Base-by-base conservation (phyloP, 148 eudicot genomes). In the Chenopodium formosanum region DNA sequence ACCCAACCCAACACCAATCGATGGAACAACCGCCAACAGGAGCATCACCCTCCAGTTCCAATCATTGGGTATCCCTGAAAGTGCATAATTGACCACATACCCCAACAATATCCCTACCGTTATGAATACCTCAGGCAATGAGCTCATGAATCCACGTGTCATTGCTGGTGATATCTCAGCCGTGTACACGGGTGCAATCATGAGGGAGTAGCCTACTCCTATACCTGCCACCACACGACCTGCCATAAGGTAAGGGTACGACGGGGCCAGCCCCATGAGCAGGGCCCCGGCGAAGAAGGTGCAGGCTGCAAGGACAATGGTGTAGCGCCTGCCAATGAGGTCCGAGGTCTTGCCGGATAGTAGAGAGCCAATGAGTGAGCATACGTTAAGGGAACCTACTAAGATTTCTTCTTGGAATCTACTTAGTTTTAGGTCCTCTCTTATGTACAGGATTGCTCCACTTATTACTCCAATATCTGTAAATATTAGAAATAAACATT, bases 401-500 rank as follows among this genome's bases (percentile, higher is more conserved):
- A 95, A 78, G 64, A 95, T 81, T 79, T 95, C 93, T 66, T 74
- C 91, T 81, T 93, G 88, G 27, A 80, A 32, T 22, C 86, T 76
- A 34, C 92, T 83, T 65, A 95, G 83, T 37, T 90, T 88, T 1
- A 95, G 75, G 75, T 85, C 75, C 53, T 92, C 96, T 83, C 67
- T 92, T 40, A 95, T 92, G 87, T 79, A 92, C 0, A 93, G 86
- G 0, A 89, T 80, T 60, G 97, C 98, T 4, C 98, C 98, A 84
- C 97, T 93, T 85, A 95, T 95, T 52, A 95, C 97, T 27, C 97
- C 98, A 53, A 93, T 93, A 83, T 95, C 98, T 95, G 86, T 70
- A 77, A 1, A 40, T 40, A 40, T 40, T 40, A 40, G 7, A 40
- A 40, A 40, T 40, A 40, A 0, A 40, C 7, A 50, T 50, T 9